Base-by-base conservation (phyloP, 1,284 basidiomycete species). In the Puccinia polysora region DNA sequence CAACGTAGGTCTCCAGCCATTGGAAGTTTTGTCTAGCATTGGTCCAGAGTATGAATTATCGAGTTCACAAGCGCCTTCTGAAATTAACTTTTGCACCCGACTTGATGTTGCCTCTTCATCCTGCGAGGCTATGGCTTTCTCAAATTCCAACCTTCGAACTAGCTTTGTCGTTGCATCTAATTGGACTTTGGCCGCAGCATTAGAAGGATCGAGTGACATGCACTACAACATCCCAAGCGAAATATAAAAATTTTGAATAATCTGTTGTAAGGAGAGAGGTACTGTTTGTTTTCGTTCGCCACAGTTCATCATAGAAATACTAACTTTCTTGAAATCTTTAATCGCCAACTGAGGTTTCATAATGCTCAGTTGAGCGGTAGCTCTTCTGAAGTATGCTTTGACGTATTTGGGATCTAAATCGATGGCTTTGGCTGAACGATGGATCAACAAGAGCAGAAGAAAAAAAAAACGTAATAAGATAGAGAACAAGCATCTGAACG, bases 141-240 rank as follows among this genome's bases (percentile, higher is more conserved):
- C 79, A 73, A 80, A 80, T 20, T 79, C 78, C 49, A 80, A 69
- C n/a, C 78, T 65, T 45, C 90, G 84, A 68, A 92, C 84, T 59
- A 97, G 85, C 82, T 97, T 99, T 79, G 90, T 87, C 0, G 95
- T 97, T 34, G 89, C 87, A 34, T 88, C 85, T 74, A 97, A 82
- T 80, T 97, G 93, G 47, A 85, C 82, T 74, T 87, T 85, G 15
- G 95, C 89, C 4, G 86, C 82, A 34, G 86, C 86, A 80, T 98
- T 98, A 47, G 85, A 84, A 0, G 95, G 94, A 78, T 99, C 96
- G 3, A 97, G 81, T n/a, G 84, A 80, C 30, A 96, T 81, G 7
- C 95, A 87, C 73, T 76, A 52, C 25, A 32, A 23, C 20, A n/a
- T 38, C n/a, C n/a, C n/a, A n/a, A n/a, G n/a, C n/a, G n/a, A n/a